A percentile compares a stretch with the other conserved stretches of the same genome.
These are phyloP conservation scores for Aspergillus brasiliensis DNA, from an alignment of 2,329 filamentous ascomycete species.

Conservation along the genomic window DNA sequence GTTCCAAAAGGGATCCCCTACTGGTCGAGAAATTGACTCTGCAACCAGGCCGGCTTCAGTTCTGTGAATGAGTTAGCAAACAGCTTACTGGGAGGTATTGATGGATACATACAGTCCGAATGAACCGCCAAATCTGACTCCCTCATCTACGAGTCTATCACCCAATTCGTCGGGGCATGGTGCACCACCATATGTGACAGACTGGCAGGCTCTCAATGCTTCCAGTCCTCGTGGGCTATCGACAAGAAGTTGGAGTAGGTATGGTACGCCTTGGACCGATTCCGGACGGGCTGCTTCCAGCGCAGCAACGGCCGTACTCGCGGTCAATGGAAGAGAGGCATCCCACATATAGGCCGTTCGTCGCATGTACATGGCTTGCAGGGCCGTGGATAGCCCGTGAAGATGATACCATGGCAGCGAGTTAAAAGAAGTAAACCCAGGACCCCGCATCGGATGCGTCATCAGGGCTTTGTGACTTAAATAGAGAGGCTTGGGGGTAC, in stretches of 20 bases:
- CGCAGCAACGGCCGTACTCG: conserved; percentile 37
- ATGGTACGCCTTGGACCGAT: conserved; percentile 47
- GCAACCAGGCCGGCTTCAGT: conserved; percentile 49
- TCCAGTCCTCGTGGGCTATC: conserved; percentile 40
- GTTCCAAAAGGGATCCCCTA: conserved; percentile 45
- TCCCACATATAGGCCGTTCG: conserved; percentile 48
- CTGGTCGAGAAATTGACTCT: conserved; percentile 44
- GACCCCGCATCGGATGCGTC: conserved; percentile 38
- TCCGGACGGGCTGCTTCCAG: conserved; percentile 42
- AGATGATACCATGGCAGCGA: conserved; percentile 50
- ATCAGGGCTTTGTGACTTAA: conserved; percentile 47
- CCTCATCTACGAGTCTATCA: conserved; percentile 39
- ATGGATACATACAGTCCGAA: conserved; percentile 43
- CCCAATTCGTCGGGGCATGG: conserved; percentile 48
- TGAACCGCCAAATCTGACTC: conserved; percentile 42
- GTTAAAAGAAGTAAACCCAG: conserved; percentile 46
- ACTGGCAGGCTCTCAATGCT: conserved; percentile 39
- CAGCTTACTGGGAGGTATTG: neutral
- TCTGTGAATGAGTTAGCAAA: conserved; percentile 27
- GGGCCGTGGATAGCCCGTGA: conserved; percentile 45
- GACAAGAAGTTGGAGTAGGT: conserved; percentile 44
- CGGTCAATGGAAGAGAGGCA: conserved; percentile 42
- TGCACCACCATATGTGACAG: conserved; percentile 46
- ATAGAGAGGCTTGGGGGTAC: conserved; percentile 49
- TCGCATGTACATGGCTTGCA: conserved; percentile 50